Conservation (phyloP, 176 grass and related monocot species). For the sorghum (Sorghum bicolor) region DNA sequence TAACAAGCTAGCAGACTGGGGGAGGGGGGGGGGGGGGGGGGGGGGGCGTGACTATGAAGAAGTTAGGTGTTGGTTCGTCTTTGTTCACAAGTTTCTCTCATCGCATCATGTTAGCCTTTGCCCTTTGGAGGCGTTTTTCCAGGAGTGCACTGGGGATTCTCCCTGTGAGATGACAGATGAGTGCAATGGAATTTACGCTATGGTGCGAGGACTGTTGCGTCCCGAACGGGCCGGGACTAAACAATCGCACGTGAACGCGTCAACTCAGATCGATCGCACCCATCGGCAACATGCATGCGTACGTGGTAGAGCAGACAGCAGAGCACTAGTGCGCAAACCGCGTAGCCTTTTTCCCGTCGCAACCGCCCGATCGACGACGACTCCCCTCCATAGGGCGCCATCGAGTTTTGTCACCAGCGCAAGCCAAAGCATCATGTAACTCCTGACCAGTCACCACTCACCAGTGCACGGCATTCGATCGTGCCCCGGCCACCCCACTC, state of each 20-base stretch:
- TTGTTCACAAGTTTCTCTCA: neutral
- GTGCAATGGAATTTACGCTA: neutral
- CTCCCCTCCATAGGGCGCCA: neutral
- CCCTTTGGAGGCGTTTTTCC: neutral
- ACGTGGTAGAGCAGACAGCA: neutral
- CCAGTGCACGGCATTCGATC: neutral
- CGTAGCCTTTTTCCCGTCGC: constrained; percentile 1
- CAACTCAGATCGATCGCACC: neutral
- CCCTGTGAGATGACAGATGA: neutral
- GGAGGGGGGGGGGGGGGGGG: too few species aligned
- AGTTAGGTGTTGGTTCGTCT: neutral
- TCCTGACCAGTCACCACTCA: neutral
- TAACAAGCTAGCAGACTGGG: too few species aligned
- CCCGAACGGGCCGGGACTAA: neutral
- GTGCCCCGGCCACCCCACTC: neutral
- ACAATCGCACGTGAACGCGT: constrained; percentile 23
- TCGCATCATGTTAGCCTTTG: neutral
- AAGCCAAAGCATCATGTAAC: neutral
- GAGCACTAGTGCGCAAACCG: neutral
- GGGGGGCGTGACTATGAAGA: too few species aligned
- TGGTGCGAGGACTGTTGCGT: neutral
- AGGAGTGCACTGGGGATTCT: neutral
- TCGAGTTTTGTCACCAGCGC: neutral
- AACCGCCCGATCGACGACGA: neutral
- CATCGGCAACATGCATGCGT: neutral